These are phyloP conservation scores for Cinchona pubescens DNA, from an alignment of 257 asterid genomes.

Conservation along the genomic window DNA sequence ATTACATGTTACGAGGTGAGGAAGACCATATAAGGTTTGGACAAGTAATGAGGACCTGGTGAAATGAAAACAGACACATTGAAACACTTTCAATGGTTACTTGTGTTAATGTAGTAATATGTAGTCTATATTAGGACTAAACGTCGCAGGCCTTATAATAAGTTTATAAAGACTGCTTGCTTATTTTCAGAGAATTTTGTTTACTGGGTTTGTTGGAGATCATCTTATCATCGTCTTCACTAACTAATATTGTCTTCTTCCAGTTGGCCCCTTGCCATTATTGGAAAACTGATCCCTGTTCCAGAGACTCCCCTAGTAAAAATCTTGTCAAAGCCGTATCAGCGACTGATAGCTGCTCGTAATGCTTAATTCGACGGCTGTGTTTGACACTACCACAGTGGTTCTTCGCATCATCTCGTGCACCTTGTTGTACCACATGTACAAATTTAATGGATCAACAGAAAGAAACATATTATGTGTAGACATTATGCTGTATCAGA, in stretches of 20 bases:
- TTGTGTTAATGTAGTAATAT: neutral
- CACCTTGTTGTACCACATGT: neutral
- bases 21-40: too few species aligned
- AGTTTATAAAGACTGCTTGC: neutral
- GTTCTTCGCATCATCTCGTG: neutral
- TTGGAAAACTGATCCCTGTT: constrained; percentile 78
- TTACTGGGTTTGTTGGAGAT: neutral
- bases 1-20: neutral
- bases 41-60: too few species aligned
- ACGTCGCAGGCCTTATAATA: neutral
- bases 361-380: constrained; percentile 17
- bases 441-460: neutral
- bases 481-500: neutral
- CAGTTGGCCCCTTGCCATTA: constrained; percentile 95
- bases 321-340: constrained; percentile 69
- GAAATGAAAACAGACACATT: too few species aligned
- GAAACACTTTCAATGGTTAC: too few species aligned
- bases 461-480: constrained; percentile 3
- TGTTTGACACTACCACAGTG: neutral
- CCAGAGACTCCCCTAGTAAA: constrained; percentile 82
- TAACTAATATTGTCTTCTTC: constrained; percentile 19
- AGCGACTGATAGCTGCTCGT: constrained; percentile 57
- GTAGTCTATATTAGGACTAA: neutral
- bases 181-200: neutral
- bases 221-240: neutral